Evolutionary conservation across 2,329 filamentous ascomycete genomes (phyloP).

Genomic region (Fusarium proliferatum): DNA sequence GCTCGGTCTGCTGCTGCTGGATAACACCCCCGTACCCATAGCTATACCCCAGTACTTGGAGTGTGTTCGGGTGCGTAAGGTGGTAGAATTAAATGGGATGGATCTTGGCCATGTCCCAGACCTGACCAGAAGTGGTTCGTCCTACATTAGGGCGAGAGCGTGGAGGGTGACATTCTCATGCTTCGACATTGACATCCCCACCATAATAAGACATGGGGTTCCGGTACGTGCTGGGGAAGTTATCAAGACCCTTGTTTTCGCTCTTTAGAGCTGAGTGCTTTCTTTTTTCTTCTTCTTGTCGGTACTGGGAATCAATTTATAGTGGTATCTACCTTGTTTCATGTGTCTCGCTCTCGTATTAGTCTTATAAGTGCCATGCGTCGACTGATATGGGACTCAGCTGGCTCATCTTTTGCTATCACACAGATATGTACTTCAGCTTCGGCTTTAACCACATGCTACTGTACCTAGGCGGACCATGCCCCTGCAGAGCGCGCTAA

Average conservation of each 20-base stretch:
- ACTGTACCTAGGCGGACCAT: background rate
- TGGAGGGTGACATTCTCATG: constrained; percentile 47
- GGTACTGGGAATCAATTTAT: background rate
- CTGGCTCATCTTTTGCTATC: background rate
- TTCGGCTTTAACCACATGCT: constrained; percentile 26
- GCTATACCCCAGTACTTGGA: constrained; percentile 9
- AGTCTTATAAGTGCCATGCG: constrained; percentile 10
- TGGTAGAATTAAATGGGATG: constrained; percentile 43
- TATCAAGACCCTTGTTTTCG: constrained; percentile 40
- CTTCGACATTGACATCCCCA: constrained; percentile 40
- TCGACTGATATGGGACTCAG: background rate
- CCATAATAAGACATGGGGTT: constrained; percentile 32
- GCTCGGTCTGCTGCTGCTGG: background rate
- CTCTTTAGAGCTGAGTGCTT: background rate
- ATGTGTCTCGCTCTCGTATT: constrained; percentile 1
- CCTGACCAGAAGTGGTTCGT: constrained; percentile 47
- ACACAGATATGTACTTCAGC: background rate
- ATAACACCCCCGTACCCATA: constrained; percentile 15
- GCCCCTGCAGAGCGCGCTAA: constrained; percentile 33
- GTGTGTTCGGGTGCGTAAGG: constrained; percentile 29
- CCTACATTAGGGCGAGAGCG: constrained; percentile 49
- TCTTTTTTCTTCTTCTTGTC: background rate
- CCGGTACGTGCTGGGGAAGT: constrained; percentile 37
- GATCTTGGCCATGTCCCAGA: constrained; percentile 44
- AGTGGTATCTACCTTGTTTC: background rate